Evolutionary conservation across 768 basidiomycete species (phyloP), one percentile per base, ranked within the genome.

Genomic region (Tylopilus sp.): DNA sequence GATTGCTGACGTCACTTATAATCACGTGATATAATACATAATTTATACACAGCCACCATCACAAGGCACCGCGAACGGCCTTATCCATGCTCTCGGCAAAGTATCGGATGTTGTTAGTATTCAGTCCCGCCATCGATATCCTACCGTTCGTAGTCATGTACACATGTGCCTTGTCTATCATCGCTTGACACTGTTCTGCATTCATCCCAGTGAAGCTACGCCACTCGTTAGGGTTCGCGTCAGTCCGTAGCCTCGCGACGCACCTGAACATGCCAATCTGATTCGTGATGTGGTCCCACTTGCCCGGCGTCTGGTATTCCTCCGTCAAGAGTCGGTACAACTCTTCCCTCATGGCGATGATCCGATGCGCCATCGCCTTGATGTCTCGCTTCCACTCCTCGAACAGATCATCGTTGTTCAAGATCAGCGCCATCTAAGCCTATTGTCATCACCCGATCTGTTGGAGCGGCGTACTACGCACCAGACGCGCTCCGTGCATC

Each of bases 261-360:
- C 67, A 92, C 84, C 89, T 92, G 79, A 95, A 97, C 95, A 95
- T 97, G 50, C 95, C 95, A 70, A 98, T 98, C 77, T 98, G 97
- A 47, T 83, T 81, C 60, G 87, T 75, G 62, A 99, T 95, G 71
- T 98, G 95, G n/a, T 86, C 82, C 97, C 97, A 99, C 63, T 82
- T 83, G 6, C 94, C 92, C 4, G 94, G 94, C 45, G 91, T 95
- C 64, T 88, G 79, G 57, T 92, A 70, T 67, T 88, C 85, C 56
- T 90, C 77, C 22, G 63, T 66, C 65, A 97, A 69, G 61, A 89
- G 66, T 48, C 79, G 72, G 76, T 82, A 77, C 59, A 99, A 76
- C 72, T 88, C 80, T 55, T 81, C 73, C 38, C 97, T 82, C 95
- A 98, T 98, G 45, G 78, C 75, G 62, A 95, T 95, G 68, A 99